Evolutionary conservation across 1,284 basidiomycete genomes (phyloP).

Genomic region (Caloboletus inedulis): DNA sequence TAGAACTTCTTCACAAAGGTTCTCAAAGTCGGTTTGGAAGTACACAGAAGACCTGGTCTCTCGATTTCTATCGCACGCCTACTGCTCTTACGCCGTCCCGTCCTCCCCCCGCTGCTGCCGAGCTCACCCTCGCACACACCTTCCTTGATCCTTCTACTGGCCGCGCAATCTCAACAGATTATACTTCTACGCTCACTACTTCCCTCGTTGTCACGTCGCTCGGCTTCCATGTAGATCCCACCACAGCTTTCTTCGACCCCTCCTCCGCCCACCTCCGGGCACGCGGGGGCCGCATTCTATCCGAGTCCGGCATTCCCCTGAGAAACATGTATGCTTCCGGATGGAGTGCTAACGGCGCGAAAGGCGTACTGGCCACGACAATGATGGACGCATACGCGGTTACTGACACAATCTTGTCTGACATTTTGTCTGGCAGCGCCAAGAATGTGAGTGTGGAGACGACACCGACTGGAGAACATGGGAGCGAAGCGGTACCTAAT

Average conservation of each 20-base stretch:
- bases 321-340: slow-evolving; percentile 87
- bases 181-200: slow-evolving; percentile 52
- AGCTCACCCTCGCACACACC: slow-evolving; percentile 59
- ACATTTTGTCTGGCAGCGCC: slow-evolving; percentile 35
- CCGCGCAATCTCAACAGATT: slow-evolving; percentile 61
- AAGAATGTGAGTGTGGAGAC: slow-evolving; percentile 21
- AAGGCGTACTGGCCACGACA: slow-evolving; percentile 89
- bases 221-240: slow-evolving; percentile 78
- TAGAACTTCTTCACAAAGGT: slow-evolving; percentile 69
- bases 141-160: slow-evolving; percentile 47
- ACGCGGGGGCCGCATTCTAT: slow-evolving; percentile 50
- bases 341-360: slow-evolving; percentile 91
- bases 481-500: slow-evolving; percentile 28
- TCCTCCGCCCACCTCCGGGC: slow-evolving; percentile 54
- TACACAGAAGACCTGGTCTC: slow-evolving; percentile 67
- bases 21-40: slow-evolving; percentile 50
- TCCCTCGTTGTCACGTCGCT: slow-evolving; percentile 87
- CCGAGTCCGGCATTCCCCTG: slow-evolving; percentile 39
- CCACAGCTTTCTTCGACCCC: slow-evolving; percentile 51
- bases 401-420: slow-evolving; percentile 66
- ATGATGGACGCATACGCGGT: slow-evolving; percentile 91
- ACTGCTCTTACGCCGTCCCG: slow-evolving; percentile 42
- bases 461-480: slow-evolving; percentile 8
- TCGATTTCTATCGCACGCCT: slow-evolving; percentile 80
- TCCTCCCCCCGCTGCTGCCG: slow-evolving; percentile 29